Conservation (phyloP, 352 stramenopile species). For the Phytophthora vignae region DNA sequence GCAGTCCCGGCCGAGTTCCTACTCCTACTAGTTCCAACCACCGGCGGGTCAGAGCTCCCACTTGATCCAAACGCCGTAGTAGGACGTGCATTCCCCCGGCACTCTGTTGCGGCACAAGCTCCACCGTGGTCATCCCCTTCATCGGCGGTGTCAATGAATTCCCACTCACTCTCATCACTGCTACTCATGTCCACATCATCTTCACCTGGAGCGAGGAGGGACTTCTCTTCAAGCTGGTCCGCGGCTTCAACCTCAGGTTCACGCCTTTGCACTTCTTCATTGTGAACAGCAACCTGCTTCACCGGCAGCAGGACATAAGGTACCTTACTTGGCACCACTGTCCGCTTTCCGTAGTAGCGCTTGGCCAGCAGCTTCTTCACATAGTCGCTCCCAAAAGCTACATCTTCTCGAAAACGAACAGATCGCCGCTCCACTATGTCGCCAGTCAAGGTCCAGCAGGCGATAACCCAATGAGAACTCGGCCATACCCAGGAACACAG, state of each 20-base stretch:
- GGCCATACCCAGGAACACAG: constrained; percentile 8
- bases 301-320: constrained; percentile 7
- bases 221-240: not conserved
- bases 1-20: too few relatives aligned
- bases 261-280: not conserved
- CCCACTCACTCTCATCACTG: constrained; percentile 15
- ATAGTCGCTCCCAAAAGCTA: constrained; percentile 1
- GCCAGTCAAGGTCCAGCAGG: constrained; percentile 5
- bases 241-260: too few relatives aligned
- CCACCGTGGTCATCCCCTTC: not conserved
- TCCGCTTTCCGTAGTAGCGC: constrained; percentile 4
- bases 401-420: constrained; percentile 16
- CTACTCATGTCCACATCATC: constrained; percentile 3
- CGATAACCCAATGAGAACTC: constrained; percentile 2
- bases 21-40: not conserved
- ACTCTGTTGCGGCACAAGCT: not conserved
- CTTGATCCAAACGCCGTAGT: not conserved
- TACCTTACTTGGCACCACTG: not conserved
- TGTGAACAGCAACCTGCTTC: constrained; percentile 4
- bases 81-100: not conserved
- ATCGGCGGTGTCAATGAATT: not conserved
- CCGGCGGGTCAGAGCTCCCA: not conserved
- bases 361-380: not conserved
- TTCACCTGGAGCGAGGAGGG: not conserved
- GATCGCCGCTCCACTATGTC: constrained; percentile 6